Percentiles rank a stretch among this genome's conserved stretches.
Conservation (phyloP, 148 eudicot species). For the Silene latifolia region DNA sequence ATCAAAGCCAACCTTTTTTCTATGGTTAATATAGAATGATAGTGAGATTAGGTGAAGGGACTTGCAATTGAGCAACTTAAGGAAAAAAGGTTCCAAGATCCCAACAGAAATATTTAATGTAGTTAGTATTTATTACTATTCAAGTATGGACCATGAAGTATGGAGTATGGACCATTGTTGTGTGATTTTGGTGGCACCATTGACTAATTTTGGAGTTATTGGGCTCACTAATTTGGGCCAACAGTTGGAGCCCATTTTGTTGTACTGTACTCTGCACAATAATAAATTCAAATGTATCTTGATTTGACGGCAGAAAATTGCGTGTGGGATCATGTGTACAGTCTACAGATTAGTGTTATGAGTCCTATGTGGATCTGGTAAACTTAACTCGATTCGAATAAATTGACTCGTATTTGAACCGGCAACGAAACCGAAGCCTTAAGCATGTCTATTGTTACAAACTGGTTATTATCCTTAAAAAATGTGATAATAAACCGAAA, state of each 20-base stretch:
- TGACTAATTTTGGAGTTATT: conserved; percentile 4
- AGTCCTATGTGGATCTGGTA: too few species aligned
- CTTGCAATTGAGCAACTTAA: conserved; percentile 15
- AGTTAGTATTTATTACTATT: background rate
- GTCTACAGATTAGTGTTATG: background rate
- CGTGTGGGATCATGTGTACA: background rate
- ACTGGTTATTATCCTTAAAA: too few species aligned
- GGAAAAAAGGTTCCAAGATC: background rate
- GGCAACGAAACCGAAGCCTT: too few species aligned
- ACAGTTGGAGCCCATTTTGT: conserved; percentile 18
- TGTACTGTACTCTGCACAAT: background rate
- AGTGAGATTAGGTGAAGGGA: background rate
- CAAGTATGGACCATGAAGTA: conserved; percentile 16
- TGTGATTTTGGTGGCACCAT: background rate
- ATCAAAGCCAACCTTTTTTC: conserved; percentile 9
- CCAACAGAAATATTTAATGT: conserved; percentile 11
- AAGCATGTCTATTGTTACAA: too few species aligned
- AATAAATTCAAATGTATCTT: background rate
- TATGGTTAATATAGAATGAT: background rate
- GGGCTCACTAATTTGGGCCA: conserved; percentile 15
- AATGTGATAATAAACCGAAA: too few species aligned
- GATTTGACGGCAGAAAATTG: background rate
- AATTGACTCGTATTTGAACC: too few species aligned
- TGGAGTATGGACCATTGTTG: background rate
- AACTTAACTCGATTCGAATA: too few species aligned